Base-by-base conservation (phyloP, 2,329 filamentous ascomycete species). In the Colletotrichum lini region DNA sequence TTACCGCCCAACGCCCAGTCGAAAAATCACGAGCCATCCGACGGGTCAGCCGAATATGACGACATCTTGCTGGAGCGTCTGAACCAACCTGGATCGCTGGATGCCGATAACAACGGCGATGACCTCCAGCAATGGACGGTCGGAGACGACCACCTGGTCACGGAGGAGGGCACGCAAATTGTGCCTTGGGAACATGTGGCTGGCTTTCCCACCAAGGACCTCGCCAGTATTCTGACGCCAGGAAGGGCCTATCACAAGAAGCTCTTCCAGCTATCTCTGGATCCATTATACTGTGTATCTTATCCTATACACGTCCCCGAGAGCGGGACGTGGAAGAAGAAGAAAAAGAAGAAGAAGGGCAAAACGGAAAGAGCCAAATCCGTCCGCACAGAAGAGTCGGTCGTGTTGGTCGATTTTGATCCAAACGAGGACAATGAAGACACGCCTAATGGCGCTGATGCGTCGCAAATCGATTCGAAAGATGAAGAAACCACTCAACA, bases 261-360 rank as follows among this genome's bases (percentile, higher is more conserved):
- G 75, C 89, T 91, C 30, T 97, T 97, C 77, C 93, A 97, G 79
- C 86, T 97, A 70, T 93, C 91, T 0, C 85, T 98, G 10, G 94
- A 97, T 76, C 92, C 94, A 56, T 84, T 96, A 50, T 90, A 92
- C 68, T 96, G 94, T 78, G 86, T 97, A 21, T 94, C 94, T 0
- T 94, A 94, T 80, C 95, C 95, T 5, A 90, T 97, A 50, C 94
- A 95, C 80, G 92, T 94, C 49, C 91, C 91, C 1, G 91, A 94
- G 76, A 93, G 94, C 79, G 94, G 94, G 2, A 87, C 87, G 50
- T 96, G 94, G 94, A 87, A 87, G 78, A 94, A 91, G 83, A 89
- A 87, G 78, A 88, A 87, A 76, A 89, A 84, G 74, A 81, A 81
- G 65, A 77, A 80, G 64, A 80, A 79, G 68, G 76, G 78, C n/a